Evolutionary conservation across 345 rosid genomes (phyloP).

Genomic region (Aquilaria malaccensis): DNA sequence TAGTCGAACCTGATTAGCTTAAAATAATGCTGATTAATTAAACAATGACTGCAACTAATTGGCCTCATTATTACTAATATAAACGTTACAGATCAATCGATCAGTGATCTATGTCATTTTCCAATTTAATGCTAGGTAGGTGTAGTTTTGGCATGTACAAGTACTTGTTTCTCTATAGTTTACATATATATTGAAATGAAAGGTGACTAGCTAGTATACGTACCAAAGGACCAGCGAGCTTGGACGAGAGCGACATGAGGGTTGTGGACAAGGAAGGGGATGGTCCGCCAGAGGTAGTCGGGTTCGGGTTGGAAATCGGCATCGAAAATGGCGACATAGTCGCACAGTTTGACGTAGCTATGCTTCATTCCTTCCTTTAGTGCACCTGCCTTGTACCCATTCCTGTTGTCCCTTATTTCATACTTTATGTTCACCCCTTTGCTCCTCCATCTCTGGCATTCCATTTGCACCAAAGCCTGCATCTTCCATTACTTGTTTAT

Average conservation of each 20-base stretch:
- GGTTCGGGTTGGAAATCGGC: conserved; percentile 91
- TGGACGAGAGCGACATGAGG: conserved; percentile 72
- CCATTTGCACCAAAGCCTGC: conserved; percentile 60
- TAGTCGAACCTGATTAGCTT: no score
- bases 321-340: conserved; percentile 75
- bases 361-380: conserved; percentile 73
- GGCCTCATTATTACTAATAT: no score
- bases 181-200: not conserved
- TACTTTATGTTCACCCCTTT: conserved; percentile 65
- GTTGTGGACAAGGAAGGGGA: conserved; percentile 66
- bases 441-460: conserved; percentile 69
- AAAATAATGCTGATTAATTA: no score
- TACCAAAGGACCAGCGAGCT: conserved; percentile 94
- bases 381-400: conserved; percentile 83
- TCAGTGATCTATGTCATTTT: no score
- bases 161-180: no score
- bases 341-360: conserved; percentile 67
- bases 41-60: no score
- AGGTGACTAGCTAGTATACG: not conserved
- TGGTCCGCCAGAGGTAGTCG: conserved; percentile 62
- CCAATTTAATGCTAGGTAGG: no score
- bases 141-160: no score
- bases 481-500: not conserved
- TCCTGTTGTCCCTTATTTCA: conserved; percentile 58
- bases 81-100: no score